Percentiles rank a stretch among this genome's conserved stretches.
phyloP scores from a whole-genome alignment of 1,284 basidiomycete species.

The Malassezia slooffiae region DNA sequence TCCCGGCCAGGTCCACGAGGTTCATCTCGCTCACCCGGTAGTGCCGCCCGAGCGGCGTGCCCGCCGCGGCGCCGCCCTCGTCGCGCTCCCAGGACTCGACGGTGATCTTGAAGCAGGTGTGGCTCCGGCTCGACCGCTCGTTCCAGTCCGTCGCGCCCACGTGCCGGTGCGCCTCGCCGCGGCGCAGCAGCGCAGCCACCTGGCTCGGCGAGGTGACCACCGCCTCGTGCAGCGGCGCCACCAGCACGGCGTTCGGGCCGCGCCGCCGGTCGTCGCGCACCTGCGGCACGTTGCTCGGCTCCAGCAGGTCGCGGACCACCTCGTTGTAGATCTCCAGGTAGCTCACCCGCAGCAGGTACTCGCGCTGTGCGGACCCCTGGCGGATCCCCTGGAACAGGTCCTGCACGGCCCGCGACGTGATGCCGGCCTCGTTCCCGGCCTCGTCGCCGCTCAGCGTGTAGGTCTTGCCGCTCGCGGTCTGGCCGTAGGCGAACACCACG shows the following conservation, averaged over 20 bases:
- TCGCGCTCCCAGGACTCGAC: constrained; percentile 32
- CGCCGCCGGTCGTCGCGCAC: constrained; percentile 28
- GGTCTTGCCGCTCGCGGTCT: constrained; percentile 47
- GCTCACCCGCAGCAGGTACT: constrained; percentile 83
- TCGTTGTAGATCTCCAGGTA: constrained; percentile 98
- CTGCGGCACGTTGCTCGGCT: constrained; percentile 55
- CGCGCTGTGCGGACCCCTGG: constrained; percentile 50
- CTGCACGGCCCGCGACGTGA: constrained; percentile 32
- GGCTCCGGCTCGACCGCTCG: constrained; percentile 77
- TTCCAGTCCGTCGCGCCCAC: constrained; percentile 97
- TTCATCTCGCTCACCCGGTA: constrained; percentile 51
- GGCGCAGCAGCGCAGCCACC: constrained; percentile 68
- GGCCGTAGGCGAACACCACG: constrained; percentile 39
- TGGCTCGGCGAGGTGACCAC: constrained; percentile 80
- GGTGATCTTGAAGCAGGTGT: constrained; percentile 58
- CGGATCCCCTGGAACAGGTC: constrained; percentile 49
- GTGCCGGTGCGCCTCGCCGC: constrained; percentile 75
- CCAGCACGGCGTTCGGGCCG: constrained; percentile 43
- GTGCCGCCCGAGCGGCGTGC: constrained; percentile 6
- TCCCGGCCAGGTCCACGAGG: constrained; percentile 91
- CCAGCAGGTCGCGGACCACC: constrained; percentile 71
- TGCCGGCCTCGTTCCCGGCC: constrained; percentile 49
- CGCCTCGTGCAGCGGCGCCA: constrained; percentile 71
- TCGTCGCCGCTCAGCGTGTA: constrained; percentile 32
- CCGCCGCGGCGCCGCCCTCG: constrained; percentile 2